Percentiles rank a stretch among this genome's conserved stretches.
phyloP scores from a whole-genome alignment of 331 rosid species.

The Dryas integrifolia region DNA sequence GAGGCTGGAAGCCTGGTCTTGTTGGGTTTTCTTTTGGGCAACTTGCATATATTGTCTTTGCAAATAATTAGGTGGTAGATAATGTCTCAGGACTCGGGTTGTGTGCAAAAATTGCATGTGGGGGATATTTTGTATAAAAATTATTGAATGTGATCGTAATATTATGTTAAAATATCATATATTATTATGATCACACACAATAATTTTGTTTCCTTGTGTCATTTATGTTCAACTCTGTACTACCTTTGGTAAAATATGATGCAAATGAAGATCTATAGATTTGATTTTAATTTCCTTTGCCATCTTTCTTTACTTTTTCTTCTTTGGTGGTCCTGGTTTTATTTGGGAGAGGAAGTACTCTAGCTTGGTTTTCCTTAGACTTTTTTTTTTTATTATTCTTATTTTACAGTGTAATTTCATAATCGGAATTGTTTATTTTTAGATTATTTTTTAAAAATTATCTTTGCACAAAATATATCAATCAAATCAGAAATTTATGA shows the following conservation, averaged over 20 bases:
- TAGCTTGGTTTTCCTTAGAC: neutral
- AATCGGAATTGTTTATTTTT: no score
- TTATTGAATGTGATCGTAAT: no score
- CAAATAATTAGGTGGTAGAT: neutral
- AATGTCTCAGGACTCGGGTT: no score
- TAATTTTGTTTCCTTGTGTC: neutral
- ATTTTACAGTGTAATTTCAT: no score
- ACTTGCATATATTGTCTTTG: neutral
- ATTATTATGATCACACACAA: no score
- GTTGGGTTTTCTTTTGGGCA: neutral
- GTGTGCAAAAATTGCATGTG: neutral
- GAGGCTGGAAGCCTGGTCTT: neutral
- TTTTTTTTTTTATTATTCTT: neutral
- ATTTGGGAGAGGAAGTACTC: no score
- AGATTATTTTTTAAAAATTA: no score
- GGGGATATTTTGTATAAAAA: neutral
- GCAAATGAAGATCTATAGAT: neutral
- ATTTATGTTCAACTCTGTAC: neutral
- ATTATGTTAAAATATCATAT: no score
- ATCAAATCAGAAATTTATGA: no score
- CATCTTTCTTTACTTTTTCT: no score
- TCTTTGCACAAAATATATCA: no score
- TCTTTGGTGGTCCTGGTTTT: no score
- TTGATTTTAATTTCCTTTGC: neutral
- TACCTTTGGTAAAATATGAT: neutral